Evolutionary conservation across 768 basidiomycete genomes (phyloP).

Genomic region (Ephemerocybe angulata): DNA sequence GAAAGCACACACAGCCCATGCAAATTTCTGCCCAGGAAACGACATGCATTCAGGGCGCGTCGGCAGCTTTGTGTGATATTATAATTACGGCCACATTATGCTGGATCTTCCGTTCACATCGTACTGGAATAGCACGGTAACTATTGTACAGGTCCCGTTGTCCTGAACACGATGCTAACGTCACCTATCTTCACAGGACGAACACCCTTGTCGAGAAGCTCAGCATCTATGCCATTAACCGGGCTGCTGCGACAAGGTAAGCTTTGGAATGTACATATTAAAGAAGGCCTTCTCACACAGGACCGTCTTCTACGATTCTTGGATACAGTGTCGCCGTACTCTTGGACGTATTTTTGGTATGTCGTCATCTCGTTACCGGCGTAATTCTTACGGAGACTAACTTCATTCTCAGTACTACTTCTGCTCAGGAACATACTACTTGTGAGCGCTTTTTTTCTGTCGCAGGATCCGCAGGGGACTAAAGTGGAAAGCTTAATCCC

Average conservation of each 20-base stretch:
- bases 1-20: neutral
- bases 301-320: neutral
- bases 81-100: constrained; percentile 5
- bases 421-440: constrained; percentile 9
- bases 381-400: neutral
- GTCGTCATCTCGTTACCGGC: neutral
- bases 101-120: constrained; percentile 9
- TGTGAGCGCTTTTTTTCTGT: neutral
- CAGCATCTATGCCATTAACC: constrained; percentile 8
- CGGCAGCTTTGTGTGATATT: constrained; percentile 10
- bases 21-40: neutral
- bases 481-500: constrained; percentile 2
- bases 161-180: neutral
- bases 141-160: neutral
- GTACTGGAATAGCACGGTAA: constrained; percentile 6
- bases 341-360: constrained; percentile 7
- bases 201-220: constrained; percentile 9
- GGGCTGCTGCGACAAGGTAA: constrained; percentile 7
- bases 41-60: constrained; percentile 6
- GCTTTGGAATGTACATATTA: neutral
- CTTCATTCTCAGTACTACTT: constrained; percentile 4
- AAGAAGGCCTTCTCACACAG: neutral
- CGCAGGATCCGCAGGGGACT: neutral
- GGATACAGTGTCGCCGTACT: constrained; percentile 1
- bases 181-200: neutral